Evolutionary conservation across 164 flowering plant species (phyloP), one percentile per base, ranked within the genome.

Genomic region (grape (Vitis vinifera)): DNA sequence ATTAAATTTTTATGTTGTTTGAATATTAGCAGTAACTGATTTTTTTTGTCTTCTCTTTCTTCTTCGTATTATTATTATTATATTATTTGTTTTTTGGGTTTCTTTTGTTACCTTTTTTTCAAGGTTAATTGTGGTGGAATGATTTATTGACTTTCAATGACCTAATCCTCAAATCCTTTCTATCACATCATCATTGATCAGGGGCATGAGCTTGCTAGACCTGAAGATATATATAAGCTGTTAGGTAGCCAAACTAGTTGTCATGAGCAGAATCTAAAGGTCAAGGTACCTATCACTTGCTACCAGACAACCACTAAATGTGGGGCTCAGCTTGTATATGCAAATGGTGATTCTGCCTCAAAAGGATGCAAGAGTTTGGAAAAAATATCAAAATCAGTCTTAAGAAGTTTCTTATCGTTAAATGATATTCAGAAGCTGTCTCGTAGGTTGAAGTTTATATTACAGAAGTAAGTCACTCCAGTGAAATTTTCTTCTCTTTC

Each of bases 401-500:
- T 78, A 50, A 77, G 74, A 63, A 71, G 15, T 5, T 23, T 51
- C 15, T 4, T 83, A 14, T 65, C 81, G 0, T 14, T 63, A 23
- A 68, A 75, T 30, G 84, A 75, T 67, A 69, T 83, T 59, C 71
- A 14, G 65, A 69, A 61, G 51, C 73, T 86, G 70, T 67, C 69
- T 19, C 64, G 10, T 59, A 37, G 52, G 51, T 65, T 87, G 73
- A 82, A 52, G 44, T 27, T 11, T 9, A 85, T 89, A 63, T 76
- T 91, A 44, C 75, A 82, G 77, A 88, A 81, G 97, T 89, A 82
- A 84, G 91, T 78, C 53, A 19, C n/a, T 27, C 50, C 13, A 19
- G n/a, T 57, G 37, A 19, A 14, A 48, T 55, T 50, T 55, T 59
- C 13, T 15, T 27, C 12, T 7, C 10, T 29, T 7, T 61, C 17